Conservation (phyloP, 1,284 basidiomycete species). For the Ceratobasidium sp. region DNA sequence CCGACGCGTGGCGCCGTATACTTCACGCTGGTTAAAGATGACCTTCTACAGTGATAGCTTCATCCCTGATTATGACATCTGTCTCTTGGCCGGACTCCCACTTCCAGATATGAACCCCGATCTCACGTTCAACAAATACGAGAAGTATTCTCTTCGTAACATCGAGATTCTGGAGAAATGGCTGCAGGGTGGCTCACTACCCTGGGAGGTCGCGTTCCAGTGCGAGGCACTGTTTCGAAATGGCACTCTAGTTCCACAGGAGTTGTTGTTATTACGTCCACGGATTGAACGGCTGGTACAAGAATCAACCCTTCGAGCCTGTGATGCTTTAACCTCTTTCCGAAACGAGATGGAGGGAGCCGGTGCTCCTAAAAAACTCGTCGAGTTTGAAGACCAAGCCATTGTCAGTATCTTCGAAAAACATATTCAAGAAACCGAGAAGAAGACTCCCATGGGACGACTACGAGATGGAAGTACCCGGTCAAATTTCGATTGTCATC, state of each 20-base stretch:
- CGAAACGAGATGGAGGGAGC: conserved; percentile 31
- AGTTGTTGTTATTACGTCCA: conserved; percentile 37
- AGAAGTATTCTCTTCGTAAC: conserved; percentile 32
- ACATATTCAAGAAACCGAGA: background rate
- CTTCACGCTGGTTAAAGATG: conserved; percentile 35
- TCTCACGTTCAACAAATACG: conserved; percentile 19
- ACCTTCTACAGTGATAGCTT: conserved; percentile 24
- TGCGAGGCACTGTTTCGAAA: conserved; percentile 46
- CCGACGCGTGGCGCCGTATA: conserved; percentile 44
- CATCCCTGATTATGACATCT: conserved; percentile 26
- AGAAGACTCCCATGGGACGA: background rate
- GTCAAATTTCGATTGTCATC: conserved; percentile 38
- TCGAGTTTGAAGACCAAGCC: conserved; percentile 29
- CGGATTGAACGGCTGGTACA: background rate
- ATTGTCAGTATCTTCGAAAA: conserved; percentile 16
- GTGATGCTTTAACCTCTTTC: conserved; percentile 33
- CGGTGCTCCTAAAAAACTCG: conserved; percentile 3
- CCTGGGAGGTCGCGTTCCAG: conserved; percentile 47
- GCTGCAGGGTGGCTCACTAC: conserved; percentile 24
- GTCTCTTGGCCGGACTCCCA: conserved; percentile 35
- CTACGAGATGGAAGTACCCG: background rate
- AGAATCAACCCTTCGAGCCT: background rate
- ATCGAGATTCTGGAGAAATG: conserved; percentile 14
- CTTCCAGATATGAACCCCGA: background rate
- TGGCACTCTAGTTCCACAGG: conserved; percentile 42